Base-by-base conservation (phyloP, 1,284 basidiomycete genomes). In the Microbotryum silenes-acaulis region DNA sequence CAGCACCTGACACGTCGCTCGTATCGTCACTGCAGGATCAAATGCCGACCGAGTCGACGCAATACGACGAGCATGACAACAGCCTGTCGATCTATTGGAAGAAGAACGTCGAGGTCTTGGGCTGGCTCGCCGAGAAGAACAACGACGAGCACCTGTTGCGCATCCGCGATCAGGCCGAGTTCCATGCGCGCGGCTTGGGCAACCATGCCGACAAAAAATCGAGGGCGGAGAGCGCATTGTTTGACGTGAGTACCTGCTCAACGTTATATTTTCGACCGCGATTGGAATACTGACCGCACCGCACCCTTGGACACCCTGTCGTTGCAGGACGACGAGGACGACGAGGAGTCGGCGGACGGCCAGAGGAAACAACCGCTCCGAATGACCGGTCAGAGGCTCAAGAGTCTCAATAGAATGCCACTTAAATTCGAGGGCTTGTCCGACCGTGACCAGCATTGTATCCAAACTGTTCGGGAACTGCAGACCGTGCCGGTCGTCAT, bases 41-140 rank as follows among this genome's bases (percentile, higher is more conserved):
- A 78, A 96, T 99, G 86, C 94, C 96, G 20, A 89, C 94, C 59
- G 89, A 93, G 68, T 52, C 33, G 14, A 60, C 51, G 16, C 68
- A 91, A 86, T 92, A 91, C 73, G 93, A 97, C 72, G 93, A 97
- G 77, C 88, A 92, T 76, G 81, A 81, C 12, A 87, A 94, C 75
- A 84, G 87, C 21, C 82, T 99, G 29, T 85, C 89, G 74, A 89
- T 94, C 66, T 91, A 92, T 69, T 79, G 77, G 77, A 75, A 74
- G 68, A 67, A 74, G 60, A 73, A 72, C 33, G 74, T 76, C 62
- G 92, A 98, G 72, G 92, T 97, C 57, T 89, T 98, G 65, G 85
- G 82, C 42, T 97, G 88, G 88, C 81, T 98, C 49, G 90, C 91
- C 18, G 91, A 94, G 77, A 88, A 88, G 72, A 89, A 87, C 71